phyloP scores from a whole-genome alignment of 1,284 basidiomycete genomes.

The Ganoderma meredithae region DNA sequence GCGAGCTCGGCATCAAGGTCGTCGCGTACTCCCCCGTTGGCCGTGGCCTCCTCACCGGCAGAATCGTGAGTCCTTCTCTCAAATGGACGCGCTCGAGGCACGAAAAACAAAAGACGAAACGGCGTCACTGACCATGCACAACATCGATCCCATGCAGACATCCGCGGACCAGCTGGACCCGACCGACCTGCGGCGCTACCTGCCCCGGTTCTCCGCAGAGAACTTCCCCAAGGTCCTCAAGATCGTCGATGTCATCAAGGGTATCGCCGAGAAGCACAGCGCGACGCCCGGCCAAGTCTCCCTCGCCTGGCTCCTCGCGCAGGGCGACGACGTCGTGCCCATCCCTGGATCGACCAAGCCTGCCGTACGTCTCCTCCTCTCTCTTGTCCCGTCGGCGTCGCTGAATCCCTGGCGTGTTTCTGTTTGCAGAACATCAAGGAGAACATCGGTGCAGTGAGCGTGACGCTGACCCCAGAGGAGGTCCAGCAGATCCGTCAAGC shows the following conservation, averaged over 20 bases:
- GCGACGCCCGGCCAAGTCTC: slow-evolving; percentile 50
- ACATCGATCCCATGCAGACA: slow-evolving; percentile 44
- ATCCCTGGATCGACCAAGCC: slow-evolving; percentile 45
- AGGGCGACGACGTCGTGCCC: slow-evolving; percentile 46
- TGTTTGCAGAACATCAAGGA: slow-evolving; percentile 50
- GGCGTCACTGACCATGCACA: background rate
- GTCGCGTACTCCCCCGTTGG: slow-evolving; percentile 53
- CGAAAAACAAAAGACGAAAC: background rate
- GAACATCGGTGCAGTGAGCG: slow-evolving; percentile 45
- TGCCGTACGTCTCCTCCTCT: slow-evolving; percentile 22
- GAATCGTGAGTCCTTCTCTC: slow-evolving; percentile 35
- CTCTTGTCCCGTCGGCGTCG: background rate
- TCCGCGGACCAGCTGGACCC: slow-evolving; percentile 58
- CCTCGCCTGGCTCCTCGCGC: slow-evolving; percentile 52
- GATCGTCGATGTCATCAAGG: slow-evolving; percentile 46
- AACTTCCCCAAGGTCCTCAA: slow-evolving; percentile 53
- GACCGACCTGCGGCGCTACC: slow-evolving; percentile 50
- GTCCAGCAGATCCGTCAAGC: slow-evolving; percentile 42
- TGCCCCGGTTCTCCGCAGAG: slow-evolving; percentile 48
- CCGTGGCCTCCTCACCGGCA: slow-evolving; percentile 51
- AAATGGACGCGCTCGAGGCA: too few relatives aligned
- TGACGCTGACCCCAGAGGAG: slow-evolving; percentile 45
- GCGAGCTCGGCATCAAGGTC: slow-evolving; percentile 42
- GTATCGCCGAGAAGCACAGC: slow-evolving; percentile 42
- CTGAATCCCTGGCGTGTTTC: slow-evolving; percentile 35